phyloP scores from a whole-genome alignment of 352 stramenopile genomes.

The Phytopythium kandeliae region DNA sequence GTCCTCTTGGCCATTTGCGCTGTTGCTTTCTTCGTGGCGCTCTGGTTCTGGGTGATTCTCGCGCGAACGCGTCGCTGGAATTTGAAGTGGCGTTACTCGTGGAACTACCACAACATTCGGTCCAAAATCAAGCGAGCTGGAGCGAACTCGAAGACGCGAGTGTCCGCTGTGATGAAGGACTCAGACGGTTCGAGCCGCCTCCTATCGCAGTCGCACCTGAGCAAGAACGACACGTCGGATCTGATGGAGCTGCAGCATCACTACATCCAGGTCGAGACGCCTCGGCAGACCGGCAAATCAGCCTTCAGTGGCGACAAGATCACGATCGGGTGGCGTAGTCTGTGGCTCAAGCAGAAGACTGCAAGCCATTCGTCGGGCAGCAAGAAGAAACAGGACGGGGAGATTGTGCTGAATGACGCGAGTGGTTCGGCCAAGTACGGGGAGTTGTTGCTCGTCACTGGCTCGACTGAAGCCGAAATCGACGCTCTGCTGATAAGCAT shows the following conservation, averaged over 20 bases:
- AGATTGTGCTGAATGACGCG: slow-evolving; percentile 14
- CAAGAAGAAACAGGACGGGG: slow-evolving; percentile 8
- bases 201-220: not conserved
- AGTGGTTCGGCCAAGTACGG: slow-evolving; percentile 23
- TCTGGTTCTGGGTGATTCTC: slow-evolving; percentile 21
- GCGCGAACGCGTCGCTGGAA: slow-evolving; percentile 17
- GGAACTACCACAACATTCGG: slow-evolving; percentile 9
- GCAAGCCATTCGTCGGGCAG: not conserved
- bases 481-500: slow-evolving; percentile 22
- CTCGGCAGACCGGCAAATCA: slow-evolving; percentile 9
- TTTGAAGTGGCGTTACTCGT: slow-evolving; percentile 26
- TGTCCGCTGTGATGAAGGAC: not conserved
- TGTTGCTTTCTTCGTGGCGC: slow-evolving; percentile 25
- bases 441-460: slow-evolving; percentile 23
- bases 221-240: not conserved
- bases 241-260: slow-evolving; percentile 11
- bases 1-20: slow-evolving; percentile 33
- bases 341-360: slow-evolving; percentile 16
- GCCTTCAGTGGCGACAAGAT: slow-evolving; percentile 12
- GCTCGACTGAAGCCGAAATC: slow-evolving; percentile 18
- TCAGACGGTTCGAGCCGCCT: not conserved
- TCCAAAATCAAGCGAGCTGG: not conserved
- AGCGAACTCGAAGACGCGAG: not conserved
- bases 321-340: slow-evolving; percentile 23
- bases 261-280: slow-evolving; percentile 34